Evolutionary conservation across 495 filamentous ascomycete species (phyloP).

Genomic region (Aspergillus cristatus): DNA sequence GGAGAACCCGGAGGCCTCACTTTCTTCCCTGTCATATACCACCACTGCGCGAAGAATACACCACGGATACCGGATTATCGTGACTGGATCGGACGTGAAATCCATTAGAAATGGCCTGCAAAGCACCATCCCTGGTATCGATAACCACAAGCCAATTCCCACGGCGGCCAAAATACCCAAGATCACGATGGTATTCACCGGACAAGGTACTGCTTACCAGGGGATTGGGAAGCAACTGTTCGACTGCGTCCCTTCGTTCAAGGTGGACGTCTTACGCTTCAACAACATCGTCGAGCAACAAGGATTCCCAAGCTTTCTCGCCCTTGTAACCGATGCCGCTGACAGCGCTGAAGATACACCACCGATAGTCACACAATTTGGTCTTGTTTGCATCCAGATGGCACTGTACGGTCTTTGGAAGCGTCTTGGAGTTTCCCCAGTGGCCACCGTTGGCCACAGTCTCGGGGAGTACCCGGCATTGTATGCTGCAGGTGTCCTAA

Average conservation of each 20-base stretch:
- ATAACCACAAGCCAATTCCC: conserved; percentile 32
- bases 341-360: conserved; percentile 43
- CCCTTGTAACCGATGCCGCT: conserved; percentile 45
- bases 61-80: conserved; percentile 60
- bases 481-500: conserved; percentile 71
- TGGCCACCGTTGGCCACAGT: too few species aligned
- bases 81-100: conserved; percentile 38
- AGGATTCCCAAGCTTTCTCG: conserved; percentile 56
- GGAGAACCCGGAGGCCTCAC: conserved; percentile 26
- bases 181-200: conserved; percentile 37
- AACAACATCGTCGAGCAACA: conserved; percentile 56
- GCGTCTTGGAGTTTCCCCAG: too few species aligned
- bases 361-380: conserved; percentile 70
- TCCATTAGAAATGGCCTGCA: conserved; percentile 22
- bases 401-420: too few species aligned
- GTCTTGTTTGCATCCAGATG: too few species aligned
- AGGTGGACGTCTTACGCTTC: conserved; percentile 56
- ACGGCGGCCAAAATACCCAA: conserved; percentile 35
- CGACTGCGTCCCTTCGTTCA: conserved; percentile 54
- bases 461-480: too few species aligned
- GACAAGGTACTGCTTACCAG: conserved; percentile 48
- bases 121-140: conserved; percentile 3
- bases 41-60: conserved; percentile 78
- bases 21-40: conserved; percentile 58
- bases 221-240: conserved; percentile 63